These are phyloP conservation scores for Sordaria brevicollis DNA, from an alignment of 495 filamentous ascomycete genomes.

Conservation along the genomic window DNA sequence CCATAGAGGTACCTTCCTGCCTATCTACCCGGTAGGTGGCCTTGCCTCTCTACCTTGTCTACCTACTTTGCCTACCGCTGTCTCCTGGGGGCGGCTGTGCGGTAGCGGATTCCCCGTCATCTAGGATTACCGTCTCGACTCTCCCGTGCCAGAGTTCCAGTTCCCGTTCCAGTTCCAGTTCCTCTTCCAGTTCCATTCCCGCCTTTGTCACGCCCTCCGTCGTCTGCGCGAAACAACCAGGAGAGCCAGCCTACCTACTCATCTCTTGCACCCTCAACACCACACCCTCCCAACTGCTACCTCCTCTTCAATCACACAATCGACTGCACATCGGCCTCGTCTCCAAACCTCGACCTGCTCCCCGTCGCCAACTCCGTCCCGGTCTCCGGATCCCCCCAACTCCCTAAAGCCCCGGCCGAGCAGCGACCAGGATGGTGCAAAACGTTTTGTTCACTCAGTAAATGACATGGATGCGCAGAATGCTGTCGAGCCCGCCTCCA, in stretches of 20 bases:
- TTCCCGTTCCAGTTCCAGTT: not conserved
- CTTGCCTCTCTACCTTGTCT: not conserved
- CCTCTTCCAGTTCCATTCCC: not conserved
- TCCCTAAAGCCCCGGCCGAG: constrained; percentile 15
- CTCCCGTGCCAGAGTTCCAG: not conserved
- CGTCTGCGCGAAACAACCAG: not conserved
- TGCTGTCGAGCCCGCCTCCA: constrained; percentile 46
- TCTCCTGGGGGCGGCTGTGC: not conserved
- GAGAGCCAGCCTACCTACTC: not conserved
- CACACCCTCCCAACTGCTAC: not conserved
- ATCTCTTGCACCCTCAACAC: not conserved
- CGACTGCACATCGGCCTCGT: not conserved
- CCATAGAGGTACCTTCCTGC: not conserved
- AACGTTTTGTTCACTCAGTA: constrained; percentile 37
- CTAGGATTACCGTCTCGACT: not conserved
- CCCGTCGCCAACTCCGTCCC: not conserved
- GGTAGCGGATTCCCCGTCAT: not conserved
- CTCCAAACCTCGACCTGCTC: not conserved
- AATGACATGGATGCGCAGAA: constrained; percentile 52
- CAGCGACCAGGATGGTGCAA: constrained; percentile 45
- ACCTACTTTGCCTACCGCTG: not conserved
- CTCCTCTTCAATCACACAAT: not conserved
- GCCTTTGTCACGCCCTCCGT: not conserved
- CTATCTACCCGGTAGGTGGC: too few species aligned
- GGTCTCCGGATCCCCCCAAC: not conserved